Evolutionary conservation across 305 asterid genomes (phyloP).

Genomic region (Solanum aculeatissimum): DNA sequence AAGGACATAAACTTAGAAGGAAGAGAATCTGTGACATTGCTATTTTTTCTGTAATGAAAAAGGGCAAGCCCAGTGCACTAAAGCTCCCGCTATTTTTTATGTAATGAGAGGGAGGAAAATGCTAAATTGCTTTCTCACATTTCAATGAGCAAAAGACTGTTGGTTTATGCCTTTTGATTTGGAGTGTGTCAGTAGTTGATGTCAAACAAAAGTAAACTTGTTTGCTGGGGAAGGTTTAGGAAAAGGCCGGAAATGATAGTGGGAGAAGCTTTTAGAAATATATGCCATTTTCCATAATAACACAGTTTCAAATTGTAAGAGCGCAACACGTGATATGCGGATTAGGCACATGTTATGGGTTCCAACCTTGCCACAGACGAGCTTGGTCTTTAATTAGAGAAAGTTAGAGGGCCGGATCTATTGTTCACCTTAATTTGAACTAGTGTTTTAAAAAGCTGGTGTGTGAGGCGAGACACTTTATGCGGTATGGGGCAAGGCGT

Average conservation of each 20-base stretch:
- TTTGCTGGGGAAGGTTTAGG: not conserved
- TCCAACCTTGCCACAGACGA: not conserved
- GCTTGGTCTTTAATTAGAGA: not conserved
- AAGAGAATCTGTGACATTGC: not conserved
- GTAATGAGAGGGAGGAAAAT: not conserved
- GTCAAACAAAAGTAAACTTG: not conserved
- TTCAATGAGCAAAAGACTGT: not conserved
- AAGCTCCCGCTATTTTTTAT: not conserved
- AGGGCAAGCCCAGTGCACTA: no score
- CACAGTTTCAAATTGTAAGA: not conserved
- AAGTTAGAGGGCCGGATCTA: not conserved
- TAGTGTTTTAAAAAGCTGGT: no score
- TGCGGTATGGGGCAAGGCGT: no score
- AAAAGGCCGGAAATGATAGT: not conserved
- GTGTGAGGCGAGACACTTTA: no score
- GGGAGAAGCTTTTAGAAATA: not conserved
- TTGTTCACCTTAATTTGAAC: not conserved
- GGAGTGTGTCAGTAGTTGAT: not conserved
- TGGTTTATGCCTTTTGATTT: not conserved
- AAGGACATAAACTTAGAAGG: not conserved
- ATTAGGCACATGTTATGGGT: not conserved
- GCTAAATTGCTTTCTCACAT: not conserved
- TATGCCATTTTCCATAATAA: not conserved
- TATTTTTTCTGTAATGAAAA: not conserved
- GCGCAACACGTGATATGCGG: not conserved